phyloP scores from a whole-genome alignment of 2,329 filamentous ascomycete species.

The Endoconidiophora laricicola region DNA sequence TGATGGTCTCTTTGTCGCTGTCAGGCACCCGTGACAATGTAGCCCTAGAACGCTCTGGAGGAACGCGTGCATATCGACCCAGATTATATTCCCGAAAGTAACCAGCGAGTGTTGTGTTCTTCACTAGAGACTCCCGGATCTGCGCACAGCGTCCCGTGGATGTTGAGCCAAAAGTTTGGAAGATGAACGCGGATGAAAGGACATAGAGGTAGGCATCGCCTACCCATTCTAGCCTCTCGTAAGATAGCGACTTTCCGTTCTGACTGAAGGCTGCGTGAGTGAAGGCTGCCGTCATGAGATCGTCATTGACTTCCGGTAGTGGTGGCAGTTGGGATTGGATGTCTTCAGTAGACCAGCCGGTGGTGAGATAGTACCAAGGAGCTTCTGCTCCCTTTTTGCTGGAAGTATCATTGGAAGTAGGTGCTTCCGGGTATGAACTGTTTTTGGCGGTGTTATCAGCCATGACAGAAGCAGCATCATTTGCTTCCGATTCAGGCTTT shows the following conservation, averaged over 20 bases:
- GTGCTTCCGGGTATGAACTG: not conserved
- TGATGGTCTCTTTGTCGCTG: slow-evolving; percentile 40
- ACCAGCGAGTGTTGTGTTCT: slow-evolving; percentile 58
- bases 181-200: slow-evolving; percentile 60
- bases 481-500: not conserved
- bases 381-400: slow-evolving; percentile 9
- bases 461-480: not conserved
- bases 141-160: slow-evolving; percentile 55
- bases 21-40: slow-evolving; percentile 21
- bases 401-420: not conserved
- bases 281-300: slow-evolving; percentile 46
- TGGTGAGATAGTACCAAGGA: slow-evolving; percentile 19
- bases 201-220: slow-evolving; percentile 77
- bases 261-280: slow-evolving; percentile 40
- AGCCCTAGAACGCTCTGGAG: slow-evolving; percentile 17
- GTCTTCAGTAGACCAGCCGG: slow-evolving; percentile 33
- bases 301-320: slow-evolving; percentile 45
- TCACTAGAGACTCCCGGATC: slow-evolving; percentile 61
- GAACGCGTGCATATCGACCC: slow-evolving; percentile 44
- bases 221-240: slow-evolving; percentile 76
- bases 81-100: slow-evolving; percentile 59
- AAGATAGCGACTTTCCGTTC: slow-evolving; percentile 29
- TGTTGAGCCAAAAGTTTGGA: slow-evolving; percentile 49
- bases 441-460: not conserved
- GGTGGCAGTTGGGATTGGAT: slow-evolving; percentile 34